Percentiles rank a stretch among this genome's conserved stretches.
phyloP scores from a whole-genome alignment of 306 rosid species.

The Morella rubra region DNA sequence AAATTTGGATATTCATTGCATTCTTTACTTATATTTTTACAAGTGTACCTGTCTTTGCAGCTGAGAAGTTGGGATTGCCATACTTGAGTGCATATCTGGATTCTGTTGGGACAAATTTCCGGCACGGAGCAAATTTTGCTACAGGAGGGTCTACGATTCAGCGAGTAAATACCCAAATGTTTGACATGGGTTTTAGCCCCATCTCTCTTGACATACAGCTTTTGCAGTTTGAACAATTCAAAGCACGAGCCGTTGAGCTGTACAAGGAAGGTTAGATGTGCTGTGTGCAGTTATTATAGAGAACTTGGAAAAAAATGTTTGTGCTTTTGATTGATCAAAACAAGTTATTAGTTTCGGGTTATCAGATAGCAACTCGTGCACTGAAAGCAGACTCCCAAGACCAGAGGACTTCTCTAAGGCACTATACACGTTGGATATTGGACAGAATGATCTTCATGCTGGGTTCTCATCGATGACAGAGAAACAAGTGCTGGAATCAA shows the following conservation, averaged over 20 bases:
- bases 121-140: constrained; percentile 31
- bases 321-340: constrained; percentile 6
- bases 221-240: constrained; percentile 35
- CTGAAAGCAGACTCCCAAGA: constrained; percentile 16
- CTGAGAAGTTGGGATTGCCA: constrained; percentile 33
- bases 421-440: constrained; percentile 32
- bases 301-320: neutral
- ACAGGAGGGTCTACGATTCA: constrained; percentile 32
- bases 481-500: constrained; percentile 20
- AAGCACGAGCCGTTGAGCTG: constrained; percentile 26
- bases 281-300: neutral
- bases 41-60: neutral
- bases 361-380: constrained; percentile 9
- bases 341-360: neutral
- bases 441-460: constrained; percentile 33
- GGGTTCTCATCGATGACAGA: constrained; percentile 16
- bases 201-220: constrained; percentile 29
- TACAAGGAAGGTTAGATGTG: constrained; percentile 23
- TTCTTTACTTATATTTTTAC: neutral
- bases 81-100: constrained; percentile 28
- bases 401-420: constrained; percentile 34
- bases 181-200: constrained; percentile 31
- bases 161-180: constrained; percentile 13
- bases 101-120: constrained; percentile 29
- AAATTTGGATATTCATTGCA: neutral